phyloP scores from a whole-genome alignment of 768 basidiomycete species.

The Lactifluus rugatus region DNA sequence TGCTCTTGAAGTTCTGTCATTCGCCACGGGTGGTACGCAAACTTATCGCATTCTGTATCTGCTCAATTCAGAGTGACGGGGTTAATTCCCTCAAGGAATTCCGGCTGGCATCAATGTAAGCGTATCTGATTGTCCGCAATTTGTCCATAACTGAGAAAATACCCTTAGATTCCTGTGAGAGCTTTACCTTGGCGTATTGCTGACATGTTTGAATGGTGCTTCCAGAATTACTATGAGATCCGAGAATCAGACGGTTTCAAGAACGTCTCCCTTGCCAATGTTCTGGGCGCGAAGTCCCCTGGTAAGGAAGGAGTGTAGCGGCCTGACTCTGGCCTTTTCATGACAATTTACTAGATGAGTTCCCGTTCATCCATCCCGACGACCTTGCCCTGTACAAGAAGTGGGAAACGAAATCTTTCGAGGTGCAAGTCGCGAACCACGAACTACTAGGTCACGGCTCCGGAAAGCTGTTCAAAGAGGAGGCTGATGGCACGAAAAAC shows the following conservation, averaged over 20 bases:
- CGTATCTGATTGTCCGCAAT: neutral
- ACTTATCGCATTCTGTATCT: neutral
- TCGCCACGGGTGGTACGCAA: constrained; percentile 67
- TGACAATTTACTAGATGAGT: constrained; percentile 32
- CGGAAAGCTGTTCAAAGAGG: constrained; percentile 75
- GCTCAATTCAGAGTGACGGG: neutral
- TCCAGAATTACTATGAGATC: constrained; percentile 72
- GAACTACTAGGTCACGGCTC: constrained; percentile 81
- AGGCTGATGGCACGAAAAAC: constrained; percentile 66
- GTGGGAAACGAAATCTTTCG: constrained; percentile 74
- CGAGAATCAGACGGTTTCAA: constrained; percentile 79
- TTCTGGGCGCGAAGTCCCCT: constrained; percentile 80
- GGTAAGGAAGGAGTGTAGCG: constrained; percentile 33
- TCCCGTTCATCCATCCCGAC: constrained; percentile 75
- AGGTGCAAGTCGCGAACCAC: constrained; percentile 86
- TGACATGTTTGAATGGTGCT: neutral
- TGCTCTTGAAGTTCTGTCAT: constrained; percentile 71
- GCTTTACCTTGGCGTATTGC: neutral
- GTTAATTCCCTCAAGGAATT: constrained; percentile 40
- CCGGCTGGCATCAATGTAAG: constrained; percentile 78
- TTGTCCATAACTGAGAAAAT: neutral
- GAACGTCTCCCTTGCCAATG: constrained; percentile 80
- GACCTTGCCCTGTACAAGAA: constrained; percentile 64
- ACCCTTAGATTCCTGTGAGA: constrained; percentile 51
- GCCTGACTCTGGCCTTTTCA: neutral